Evolutionary conservation across 176 grass and related monocot species (phyloP), one percentile per base, ranked within the genome.

Genomic region (Oryza officinalis): DNA sequence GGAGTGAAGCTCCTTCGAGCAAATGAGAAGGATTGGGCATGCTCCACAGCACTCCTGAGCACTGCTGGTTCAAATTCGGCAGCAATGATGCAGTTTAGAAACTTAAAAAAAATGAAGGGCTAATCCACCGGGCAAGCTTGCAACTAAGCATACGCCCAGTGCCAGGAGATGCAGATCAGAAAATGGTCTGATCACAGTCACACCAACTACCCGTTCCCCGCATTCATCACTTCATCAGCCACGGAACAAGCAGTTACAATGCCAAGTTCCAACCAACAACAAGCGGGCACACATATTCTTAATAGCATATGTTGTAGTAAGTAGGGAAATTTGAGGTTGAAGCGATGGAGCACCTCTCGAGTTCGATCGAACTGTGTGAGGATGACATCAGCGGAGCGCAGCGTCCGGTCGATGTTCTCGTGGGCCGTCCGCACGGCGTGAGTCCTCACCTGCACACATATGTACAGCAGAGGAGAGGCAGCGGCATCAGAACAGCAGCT

Each of bases 401-500:
- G 91, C 23, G 96, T 99, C 59, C 89, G 87, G 91, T 99, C 96
- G 83, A 99, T 99, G 86, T 99, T 99, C 83, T 96, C 91, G 86
- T 96, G 96, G 76, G 96, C 96, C 26, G 88, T 94, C 71, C 96
- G 89, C 30, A 96, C 89, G 8, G 91, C 96, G 71, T 89, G 89
- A 11, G 93, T 99, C 68, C 91, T 85, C 45, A 83, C 81, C 94
- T 97, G 74, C 74, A 43, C 26, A 15, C 45, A 41, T 9, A 18
- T 26, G 57, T 14, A 25, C 18, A 13, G 13, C 18, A 13, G 13
- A 72, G 10, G 18, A 57, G 50, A 57, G 47, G 50, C 8, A 10
- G 10, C 69, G 10, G 12, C 17, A 15, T 81, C 26, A 78, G 71
- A 23, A 20, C 63, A 69, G 0, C 23, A 12, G 8, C 49, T n/a